A percentile compares a stretch with the other conserved stretches of the same genome.
These are phyloP conservation scores for Diplotaxis tenuifolia DNA, from an alignment of 345 rosid genomes.

Conservation along the genomic window DNA sequence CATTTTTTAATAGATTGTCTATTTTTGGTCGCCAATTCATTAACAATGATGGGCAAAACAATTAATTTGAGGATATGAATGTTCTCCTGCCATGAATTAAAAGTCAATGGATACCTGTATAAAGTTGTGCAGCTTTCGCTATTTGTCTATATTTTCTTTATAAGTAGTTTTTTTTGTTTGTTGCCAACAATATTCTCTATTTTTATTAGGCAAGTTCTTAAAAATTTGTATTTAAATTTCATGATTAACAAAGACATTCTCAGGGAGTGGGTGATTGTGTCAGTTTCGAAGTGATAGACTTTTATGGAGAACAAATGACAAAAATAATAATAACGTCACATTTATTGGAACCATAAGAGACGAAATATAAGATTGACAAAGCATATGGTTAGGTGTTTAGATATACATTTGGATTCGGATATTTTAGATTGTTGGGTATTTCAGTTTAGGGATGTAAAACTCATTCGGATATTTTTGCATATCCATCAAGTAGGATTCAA, in stretches of 20 bases:
- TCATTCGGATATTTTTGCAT: no score
- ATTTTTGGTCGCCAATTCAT: constrained; percentile 26
- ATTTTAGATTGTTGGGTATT: no score
- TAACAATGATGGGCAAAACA: constrained; percentile 13
- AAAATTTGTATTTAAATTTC: not conserved
- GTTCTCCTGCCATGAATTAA: not conserved
- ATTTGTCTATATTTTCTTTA: not conserved
- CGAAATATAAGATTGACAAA: no score
- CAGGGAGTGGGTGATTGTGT: not conserved
- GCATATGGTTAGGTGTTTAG: no score
- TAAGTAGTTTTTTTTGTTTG: not conserved
- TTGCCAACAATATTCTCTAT: not conserved
- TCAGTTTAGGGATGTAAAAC: no score
- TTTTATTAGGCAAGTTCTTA: not conserved
- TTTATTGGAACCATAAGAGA: no score
- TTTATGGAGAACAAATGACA: not conserved
- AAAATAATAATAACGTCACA: no score
- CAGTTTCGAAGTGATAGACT: not conserved
- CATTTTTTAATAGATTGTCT: constrained; percentile 8
- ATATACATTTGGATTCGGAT: no score
- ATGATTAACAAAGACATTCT: not conserved
- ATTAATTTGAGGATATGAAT: constrained; percentile 1
- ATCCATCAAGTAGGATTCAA: no score
- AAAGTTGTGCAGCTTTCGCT: not conserved
- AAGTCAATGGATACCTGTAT: constrained; percentile 23